Percentiles rank a stretch among this genome's conserved stretches.
These are phyloP conservation scores for Leishmania tarentolae DNA, from an alignment of 208 protist genomes.

Conservation along the genomic window DNA sequence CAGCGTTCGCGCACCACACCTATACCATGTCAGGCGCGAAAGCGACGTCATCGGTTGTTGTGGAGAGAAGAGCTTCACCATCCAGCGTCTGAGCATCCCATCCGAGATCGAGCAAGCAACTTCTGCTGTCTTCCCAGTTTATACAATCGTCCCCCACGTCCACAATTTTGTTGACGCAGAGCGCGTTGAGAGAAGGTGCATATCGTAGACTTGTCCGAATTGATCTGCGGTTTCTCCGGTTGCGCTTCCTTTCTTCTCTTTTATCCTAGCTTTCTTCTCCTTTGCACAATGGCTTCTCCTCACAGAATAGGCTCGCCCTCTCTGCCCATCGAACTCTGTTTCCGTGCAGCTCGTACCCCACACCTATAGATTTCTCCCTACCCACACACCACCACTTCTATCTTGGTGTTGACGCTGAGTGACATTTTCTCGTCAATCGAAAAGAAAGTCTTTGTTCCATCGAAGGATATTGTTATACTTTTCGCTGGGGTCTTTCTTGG, in stretches of 20 bases:
- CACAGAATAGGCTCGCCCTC: background rate
- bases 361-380: background rate
- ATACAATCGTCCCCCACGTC: background rate
- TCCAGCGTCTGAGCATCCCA: background rate
- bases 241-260: background rate
- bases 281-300: background rate
- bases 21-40: background rate
- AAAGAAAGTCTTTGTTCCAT: slow-evolving; percentile 28
- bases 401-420: slow-evolving; percentile 48
- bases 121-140: background rate
- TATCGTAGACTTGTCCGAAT: background rate
- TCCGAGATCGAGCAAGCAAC: background rate
- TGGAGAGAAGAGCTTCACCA: background rate
- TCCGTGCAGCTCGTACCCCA: background rate
- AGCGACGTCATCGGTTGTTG: background rate
- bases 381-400: background rate
- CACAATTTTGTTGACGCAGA: background rate
- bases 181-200: background rate
- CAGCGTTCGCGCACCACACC: background rate
- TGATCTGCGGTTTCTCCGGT: background rate
- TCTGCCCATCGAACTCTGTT: background rate
- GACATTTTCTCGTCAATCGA: slow-evolving; percentile 46
- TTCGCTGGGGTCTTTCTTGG: slow-evolving; percentile 22
- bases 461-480: slow-evolving; percentile 20
- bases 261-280: background rate